A percentile compares a stretch with the other conserved stretches of the same genome.
These are phyloP conservation scores for Periconia sp. DNA, from an alignment of 2,329 filamentous ascomycete genomes.

Conservation along the genomic window DNA sequence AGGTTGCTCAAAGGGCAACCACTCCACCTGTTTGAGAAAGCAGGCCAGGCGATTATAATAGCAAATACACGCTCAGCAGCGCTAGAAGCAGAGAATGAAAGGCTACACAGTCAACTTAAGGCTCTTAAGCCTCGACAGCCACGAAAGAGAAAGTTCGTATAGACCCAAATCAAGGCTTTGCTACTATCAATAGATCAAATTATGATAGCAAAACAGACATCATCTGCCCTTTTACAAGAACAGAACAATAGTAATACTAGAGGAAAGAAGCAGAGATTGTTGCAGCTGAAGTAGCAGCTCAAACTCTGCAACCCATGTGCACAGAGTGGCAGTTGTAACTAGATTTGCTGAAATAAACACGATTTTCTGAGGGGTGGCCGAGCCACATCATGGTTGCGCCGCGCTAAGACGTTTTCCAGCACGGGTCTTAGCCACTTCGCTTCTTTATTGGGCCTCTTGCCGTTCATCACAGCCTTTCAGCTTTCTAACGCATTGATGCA, in stretches of 20 bases:
- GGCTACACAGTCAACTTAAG: constrained; percentile 11
- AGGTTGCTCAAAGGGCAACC: constrained; percentile 2
- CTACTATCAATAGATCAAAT: constrained; percentile 1
- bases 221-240: no score
- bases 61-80: constrained; percentile 8
- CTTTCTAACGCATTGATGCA: no score
- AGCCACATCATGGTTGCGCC: no score
- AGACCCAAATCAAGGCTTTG: constrained; percentile 16
- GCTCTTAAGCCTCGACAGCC: background rate
- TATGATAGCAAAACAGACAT: background rate
- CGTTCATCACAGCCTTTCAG: no score
- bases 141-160: constrained; percentile 11
- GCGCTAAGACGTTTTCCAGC: no score
- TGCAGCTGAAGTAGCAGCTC: constrained; percentile 3
- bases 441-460: no score
- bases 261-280: constrained; percentile 3
- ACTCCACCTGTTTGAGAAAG: constrained; percentile 6
- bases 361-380: no score
- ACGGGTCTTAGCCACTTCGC: no score
- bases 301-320: constrained; percentile 9
- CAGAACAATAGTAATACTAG: no score
- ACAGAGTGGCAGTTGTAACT: constrained; percentile 9
- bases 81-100: constrained; percentile 10
- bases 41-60: constrained; percentile 9
- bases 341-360: background rate